A percentile compares a stretch with the other conserved stretches of the same genome.
Evolutionary conservation across 2,329 filamentous ascomycete species (phyloP).

Genomic region (Malbranchea cinnamomea): DNA sequence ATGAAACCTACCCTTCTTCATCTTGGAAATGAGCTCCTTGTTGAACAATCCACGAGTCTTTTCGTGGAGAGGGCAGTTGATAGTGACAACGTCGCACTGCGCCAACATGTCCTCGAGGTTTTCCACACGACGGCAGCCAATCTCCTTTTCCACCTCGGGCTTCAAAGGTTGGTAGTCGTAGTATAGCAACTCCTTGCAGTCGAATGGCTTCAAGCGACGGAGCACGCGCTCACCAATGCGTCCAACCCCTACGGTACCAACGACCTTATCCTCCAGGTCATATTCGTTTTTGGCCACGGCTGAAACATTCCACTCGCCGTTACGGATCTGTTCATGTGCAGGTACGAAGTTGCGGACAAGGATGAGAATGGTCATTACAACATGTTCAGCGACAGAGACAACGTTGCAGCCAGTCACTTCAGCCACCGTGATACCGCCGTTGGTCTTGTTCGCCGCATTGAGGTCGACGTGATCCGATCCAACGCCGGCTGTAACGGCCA

Average conservation of each 20-base stretch:
- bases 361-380: constrained; percentile 94
- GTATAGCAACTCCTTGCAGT: constrained; percentile 99
- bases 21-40: constrained; percentile 96
- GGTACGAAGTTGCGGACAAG: constrained; percentile 98
- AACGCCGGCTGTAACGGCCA: constrained; percentile 92
- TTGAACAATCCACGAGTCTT: constrained; percentile 94
- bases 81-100: constrained; percentile 94
- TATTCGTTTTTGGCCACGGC: constrained; percentile 96
- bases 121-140: constrained; percentile 81
- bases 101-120: constrained; percentile 82
- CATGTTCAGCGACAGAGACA: constrained; percentile 96
- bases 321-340: constrained; percentile 81
- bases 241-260: constrained; percentile 92
- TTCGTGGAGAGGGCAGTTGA: constrained; percentile 99
- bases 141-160: constrained; percentile 80
- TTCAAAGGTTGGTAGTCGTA: constrained; percentile 95
- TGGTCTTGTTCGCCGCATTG: constrained; percentile 93
- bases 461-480: constrained; percentile 98
- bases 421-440: constrained; percentile 90
- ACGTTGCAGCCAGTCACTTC: constrained; percentile 98
- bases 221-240: constrained; percentile 97
- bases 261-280: constrained; percentile 92
- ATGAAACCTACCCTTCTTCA: constrained; percentile 66
- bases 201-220: constrained; percentile 87
- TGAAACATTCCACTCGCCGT: constrained; percentile 89